Evolutionary conservation across 805 yeast genomes (phyloP), one percentile per base, ranked within the genome.

Genomic region (Wickerhamiella kurtzmanii): DNA sequence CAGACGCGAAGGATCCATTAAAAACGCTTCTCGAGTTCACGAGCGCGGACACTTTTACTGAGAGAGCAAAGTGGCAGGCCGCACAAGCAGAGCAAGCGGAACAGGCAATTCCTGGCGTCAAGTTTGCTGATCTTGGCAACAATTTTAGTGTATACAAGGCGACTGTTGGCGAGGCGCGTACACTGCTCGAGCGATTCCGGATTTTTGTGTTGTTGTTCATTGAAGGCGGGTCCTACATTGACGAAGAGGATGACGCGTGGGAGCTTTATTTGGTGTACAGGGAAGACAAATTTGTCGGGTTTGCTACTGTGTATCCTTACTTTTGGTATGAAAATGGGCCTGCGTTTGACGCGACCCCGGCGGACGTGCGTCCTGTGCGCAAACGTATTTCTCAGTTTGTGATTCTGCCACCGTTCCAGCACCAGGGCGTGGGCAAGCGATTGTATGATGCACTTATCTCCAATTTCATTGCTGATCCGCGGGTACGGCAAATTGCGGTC

Each of bases 141-240:
- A 18, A 43, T 1, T 84, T 61, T 57, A 72, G 65, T 16, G 66
- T 87, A 15, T 79, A 73, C 62, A 75, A 73, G 50, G 46, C 62
- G 22, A 22, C 36, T 8, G n/a, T 44, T 39, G 28, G 15, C 4
- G 42, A 44, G 8, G 39, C 36, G 11, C n/a, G 3, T 3, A 28
- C 39, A 18, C 4, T 44, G 6, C 37, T 48, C 32, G 48, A 38
- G 37, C 46, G 54, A 15, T 69, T 87, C 53, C 94, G 86, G 55
- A 77, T 88, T 1, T 75, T 92, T 55, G 83, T 84, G 15, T 66
- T 89, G 47, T 68, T 92, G 9, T 87, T 80, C 65, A 89, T 92
- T 54, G 98, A 92, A 61, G 97, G 95, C 0, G 97, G 96, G 1
- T 78, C 94, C 1, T 84, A 76, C 57, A 86, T 92, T 47, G 96